Percentiles rank a stretch among this genome's conserved stretches.
Evolutionary conservation across 148 eudicot genomes (phyloP).

Genomic region (Rhododendron vialii): DNA sequence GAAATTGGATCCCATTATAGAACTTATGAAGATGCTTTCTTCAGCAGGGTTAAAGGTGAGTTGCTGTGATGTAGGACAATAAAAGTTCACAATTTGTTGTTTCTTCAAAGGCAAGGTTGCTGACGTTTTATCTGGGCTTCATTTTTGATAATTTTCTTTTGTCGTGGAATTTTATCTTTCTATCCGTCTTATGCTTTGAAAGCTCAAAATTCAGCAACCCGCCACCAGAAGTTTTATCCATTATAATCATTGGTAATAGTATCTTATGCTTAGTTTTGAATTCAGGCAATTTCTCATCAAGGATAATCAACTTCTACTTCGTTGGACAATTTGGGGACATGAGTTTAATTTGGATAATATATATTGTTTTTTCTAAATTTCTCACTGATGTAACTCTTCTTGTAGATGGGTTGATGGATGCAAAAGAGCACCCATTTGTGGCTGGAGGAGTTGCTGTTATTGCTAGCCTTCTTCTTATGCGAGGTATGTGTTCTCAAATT

Average conservation of each 20-base stretch:
- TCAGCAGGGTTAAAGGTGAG: slow-evolving; percentile 54
- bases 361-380: background rate
- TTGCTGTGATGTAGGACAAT: background rate
- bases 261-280: slow-evolving; percentile 1
- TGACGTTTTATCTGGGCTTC: background rate
- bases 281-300: background rate
- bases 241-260: background rate
- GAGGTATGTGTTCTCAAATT: slow-evolving; percentile 33
- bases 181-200: background rate
- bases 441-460: slow-evolving; percentile 58
- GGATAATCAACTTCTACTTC: background rate
- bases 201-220: background rate
- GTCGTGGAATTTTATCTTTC: background rate
- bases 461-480: slow-evolving; percentile 52
- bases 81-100: too few relatives aligned
- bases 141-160: background rate
- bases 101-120: background rate
- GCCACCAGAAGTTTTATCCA: background rate
- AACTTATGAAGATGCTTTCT: slow-evolving; percentile 51
- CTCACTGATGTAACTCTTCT: slow-evolving; percentile 7
- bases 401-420: slow-evolving; percentile 45
- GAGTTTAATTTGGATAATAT: background rate
- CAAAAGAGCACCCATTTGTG: slow-evolving; percentile 57
- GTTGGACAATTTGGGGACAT: background rate
- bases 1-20: slow-evolving; percentile 28